Evolutionary conservation across 2,329 filamentous ascomycete species (phyloP), one percentile per base, ranked within the genome.

Genomic region (Penicillium sp.): DNA sequence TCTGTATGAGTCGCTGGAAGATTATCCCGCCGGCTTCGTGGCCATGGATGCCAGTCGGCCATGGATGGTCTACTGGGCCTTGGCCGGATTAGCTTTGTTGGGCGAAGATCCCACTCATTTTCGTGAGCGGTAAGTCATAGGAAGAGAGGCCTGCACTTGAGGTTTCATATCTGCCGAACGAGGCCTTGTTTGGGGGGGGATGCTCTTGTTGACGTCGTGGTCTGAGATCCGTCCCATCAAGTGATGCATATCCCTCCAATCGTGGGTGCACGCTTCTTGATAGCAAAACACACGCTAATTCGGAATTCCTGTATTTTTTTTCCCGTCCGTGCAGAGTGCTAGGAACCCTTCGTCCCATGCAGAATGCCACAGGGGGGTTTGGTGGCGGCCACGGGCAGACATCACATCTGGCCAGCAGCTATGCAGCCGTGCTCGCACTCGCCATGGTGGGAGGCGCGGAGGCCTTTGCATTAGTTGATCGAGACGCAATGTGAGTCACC

Each of bases 1-100:
- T 52, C 62, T 76, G 34, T 73, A 75, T 48, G 69, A 74, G 45
- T 72, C 72, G 9, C 61, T 83, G 37, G 72, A 72, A 38, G 75
- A 74, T 42, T 81, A 94, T 51, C 88, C 91, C 0, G 72, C 79
- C 6, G 74, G 73, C 3, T 95, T 86, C 68, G 82, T 85, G 45
- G 78, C 77, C 42, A 81, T 90, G 57, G 93, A 98, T 74, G 85
- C 93, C 29, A 90, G 87, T 64, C 78, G 91, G 47, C 90, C 93
- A 8, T 98, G 93, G 93, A 80, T 95, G 62, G 78, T 95, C 55
- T 97, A 96, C 73, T 98, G 93, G 93, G 86, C 81, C 45, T 75
- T 97, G 46, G 81, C 84, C 32, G 89, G 81, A 2, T 75, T 98
- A 55, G 75, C 79, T 26, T 75, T 90, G 32, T 73, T 98, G 43